Evolutionary conservation across 805 yeast species (phyloP).

Genomic region (Teunomyces tritomae): DNA sequence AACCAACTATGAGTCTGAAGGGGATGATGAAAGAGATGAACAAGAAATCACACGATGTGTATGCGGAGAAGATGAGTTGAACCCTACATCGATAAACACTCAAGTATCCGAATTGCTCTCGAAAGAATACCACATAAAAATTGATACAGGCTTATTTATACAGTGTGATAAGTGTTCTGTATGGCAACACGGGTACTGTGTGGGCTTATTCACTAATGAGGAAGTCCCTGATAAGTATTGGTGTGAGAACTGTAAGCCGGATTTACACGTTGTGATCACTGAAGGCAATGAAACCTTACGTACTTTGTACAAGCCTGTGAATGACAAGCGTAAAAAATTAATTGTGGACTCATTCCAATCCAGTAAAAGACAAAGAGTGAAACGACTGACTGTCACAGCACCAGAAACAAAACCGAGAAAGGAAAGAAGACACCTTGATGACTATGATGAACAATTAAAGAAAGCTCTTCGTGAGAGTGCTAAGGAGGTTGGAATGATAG

Average conservation of each 20-base stretch:
- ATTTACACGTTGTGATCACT: slow-evolving; percentile 57
- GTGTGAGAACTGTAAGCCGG: slow-evolving; percentile 92
- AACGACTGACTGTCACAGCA: slow-evolving; percentile 5
- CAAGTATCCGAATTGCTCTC: slow-evolving; percentile 23
- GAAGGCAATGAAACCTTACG: slow-evolving; percentile 24
- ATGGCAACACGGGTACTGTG: slow-evolving; percentile 98
- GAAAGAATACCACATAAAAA: slow-evolving; percentile 34
- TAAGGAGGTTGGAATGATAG: slow-evolving; percentile 39
- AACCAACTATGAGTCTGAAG: slow-evolving; percentile 20
- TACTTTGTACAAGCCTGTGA: slow-evolving; percentile 41
- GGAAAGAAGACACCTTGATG: slow-evolving; percentile 34
- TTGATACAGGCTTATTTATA: slow-evolving; percentile 64
- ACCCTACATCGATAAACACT: slow-evolving; percentile 21
- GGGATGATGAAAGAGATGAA: slow-evolving; percentile 29
- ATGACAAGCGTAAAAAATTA: slow-evolving; percentile 40
- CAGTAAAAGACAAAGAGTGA: slow-evolving; percentile 6
- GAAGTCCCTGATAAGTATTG: slow-evolving; percentile 90
- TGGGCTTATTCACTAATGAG: slow-evolving; percentile 71
- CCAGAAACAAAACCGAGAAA: slow-evolving; percentile 21
- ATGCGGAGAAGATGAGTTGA: slow-evolving; percentile 40
- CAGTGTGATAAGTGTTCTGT: slow-evolving; percentile 90
- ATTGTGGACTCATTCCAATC: slow-evolving; percentile 15
- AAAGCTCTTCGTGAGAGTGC: slow-evolving; percentile 59
- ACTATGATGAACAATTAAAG: slow-evolving; percentile 41
- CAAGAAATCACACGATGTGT: slow-evolving; percentile 43